Evolutionary conservation across 208 protist species (phyloP), one percentile per base, ranked within the genome.

Genomic region (Crithidia expoeki): DNA sequence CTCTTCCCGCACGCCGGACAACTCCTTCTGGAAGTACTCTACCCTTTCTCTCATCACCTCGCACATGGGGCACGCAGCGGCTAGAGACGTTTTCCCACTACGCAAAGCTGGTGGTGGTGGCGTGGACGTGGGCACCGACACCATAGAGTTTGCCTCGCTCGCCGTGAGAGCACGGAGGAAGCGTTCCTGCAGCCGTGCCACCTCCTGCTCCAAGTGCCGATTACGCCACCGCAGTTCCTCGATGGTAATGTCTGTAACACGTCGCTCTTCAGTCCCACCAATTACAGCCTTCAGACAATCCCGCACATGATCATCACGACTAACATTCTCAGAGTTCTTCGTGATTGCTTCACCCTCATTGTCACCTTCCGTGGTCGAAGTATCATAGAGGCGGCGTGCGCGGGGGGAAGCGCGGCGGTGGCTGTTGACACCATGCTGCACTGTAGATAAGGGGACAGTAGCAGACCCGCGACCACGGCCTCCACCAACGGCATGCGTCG

Each of bases 201-300:
- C 40, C 60, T 86, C 79, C 28, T 62, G 46, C 50, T 84, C 75
- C 25, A 89, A 65, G 21, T 74, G 57, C 3, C 34, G 66, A 63
- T 89, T 94, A 17, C 77, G 77, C 53, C 73, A 77, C n/a, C 79
- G 77, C 23, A 94, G 72, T 56, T 86, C 80, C 33, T 82, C 81
- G 56, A 94, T 50, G 27, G 72, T 62, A 59, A 78, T 79, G 28
- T 68, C 57, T 17, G 67, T 68, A 17, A 83, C 47, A 1, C 69
- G 65, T n/a, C n/a, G n/a, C n/a, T n/a, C 32, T 51, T 17, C 4
- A 33, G 0, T 17, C 33, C 19, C 28, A 33, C 53, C 16, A 30
- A 36, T 6, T n/a, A n/a, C n/a, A n/a, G n/a, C n/a, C n/a, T n/a
- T n/a, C n/a, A n/a, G n/a, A n/a, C n/a, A n/a, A n/a, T n/a, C n/a